Percentiles rank a stretch among this genome's conserved stretches.
Evolutionary conservation across 768 basidiomycete genomes (phyloP).

Genomic region (Tricholoma saponaceum): DNA sequence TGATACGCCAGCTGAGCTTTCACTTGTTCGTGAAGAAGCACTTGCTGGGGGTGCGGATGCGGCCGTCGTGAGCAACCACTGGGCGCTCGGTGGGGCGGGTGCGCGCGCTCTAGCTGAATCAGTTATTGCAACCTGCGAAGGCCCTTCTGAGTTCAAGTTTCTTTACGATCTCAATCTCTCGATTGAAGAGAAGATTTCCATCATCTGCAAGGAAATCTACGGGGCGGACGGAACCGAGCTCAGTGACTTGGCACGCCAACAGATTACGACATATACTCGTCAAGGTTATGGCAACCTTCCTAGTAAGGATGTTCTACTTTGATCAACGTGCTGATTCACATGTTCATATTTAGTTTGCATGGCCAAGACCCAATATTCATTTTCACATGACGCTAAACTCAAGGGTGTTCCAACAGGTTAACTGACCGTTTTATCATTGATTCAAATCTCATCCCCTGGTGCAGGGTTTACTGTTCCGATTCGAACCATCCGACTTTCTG

Average conservation of each 20-base stretch:
- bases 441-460: not conserved
- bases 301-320: slow-evolving; percentile 43
- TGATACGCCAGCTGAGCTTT: slow-evolving; percentile 87
- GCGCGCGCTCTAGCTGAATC: slow-evolving; percentile 89
- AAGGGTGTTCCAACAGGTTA: slow-evolving; percentile 84
- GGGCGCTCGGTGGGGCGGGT: slow-evolving; percentile 93
- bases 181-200: slow-evolving; percentile 84
- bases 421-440: slow-evolving; percentile 7
- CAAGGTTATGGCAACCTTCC: slow-evolving; percentile 82
- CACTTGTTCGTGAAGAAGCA: slow-evolving; percentile 75
- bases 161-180: slow-evolving; percentile 83
- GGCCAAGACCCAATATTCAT: slow-evolving; percentile 98
- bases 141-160: slow-evolving; percentile 83
- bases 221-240: slow-evolving; percentile 89
- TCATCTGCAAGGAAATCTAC: slow-evolving; percentile 89
- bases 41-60: slow-evolving; percentile 88
- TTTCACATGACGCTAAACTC: slow-evolving; percentile 89
- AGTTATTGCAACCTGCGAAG: slow-evolving; percentile 83
- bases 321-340: slow-evolving; percentile 3
- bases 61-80: slow-evolving; percentile 94
- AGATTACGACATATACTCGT: slow-evolving; percentile 86
- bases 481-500: slow-evolving; percentile 80
- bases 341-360: slow-evolving; percentile 66
- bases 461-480: slow-evolving; percentile 91
- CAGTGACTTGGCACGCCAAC: slow-evolving; percentile 78